Percentiles rank a stretch among this genome's conserved stretches.
Conservation (phyloP, 306 rosid species). For the Cucumis hystrix region DNA sequence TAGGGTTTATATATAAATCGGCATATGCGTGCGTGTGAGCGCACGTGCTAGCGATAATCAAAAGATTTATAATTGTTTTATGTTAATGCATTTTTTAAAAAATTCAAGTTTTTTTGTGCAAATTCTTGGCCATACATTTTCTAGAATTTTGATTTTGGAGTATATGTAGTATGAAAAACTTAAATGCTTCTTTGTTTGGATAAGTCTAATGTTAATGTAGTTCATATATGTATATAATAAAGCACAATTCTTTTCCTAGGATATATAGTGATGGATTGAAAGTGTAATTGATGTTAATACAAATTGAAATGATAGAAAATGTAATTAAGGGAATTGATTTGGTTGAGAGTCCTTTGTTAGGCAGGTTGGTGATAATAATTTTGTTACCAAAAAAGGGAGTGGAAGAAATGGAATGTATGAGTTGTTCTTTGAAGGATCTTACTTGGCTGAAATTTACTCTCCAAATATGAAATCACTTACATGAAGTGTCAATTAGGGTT, state of each 20-base stretch:
- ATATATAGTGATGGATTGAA: neutral
- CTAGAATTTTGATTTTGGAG: neutral
- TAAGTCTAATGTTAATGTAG: neutral
- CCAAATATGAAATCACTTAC: neutral
- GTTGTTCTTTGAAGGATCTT: neutral
- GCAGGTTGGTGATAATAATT: conserved; percentile 4
- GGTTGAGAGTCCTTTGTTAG: neutral
- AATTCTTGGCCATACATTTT: neutral
- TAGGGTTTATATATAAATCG: conserved; percentile 7
- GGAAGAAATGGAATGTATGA: conserved; percentile 5
- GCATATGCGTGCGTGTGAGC: neutral
- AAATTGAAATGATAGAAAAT: neutral
- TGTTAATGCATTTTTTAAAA: neutral
- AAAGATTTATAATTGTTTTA: neutral
- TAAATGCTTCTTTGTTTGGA: neutral
- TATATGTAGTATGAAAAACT: neutral
- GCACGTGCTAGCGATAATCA: neutral
- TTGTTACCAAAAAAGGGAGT: neutral
- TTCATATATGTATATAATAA: neutral
- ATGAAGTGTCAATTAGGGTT: neutral
- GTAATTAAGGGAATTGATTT: neutral
- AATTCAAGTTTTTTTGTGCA: neutral
- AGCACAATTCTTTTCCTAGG: neutral
- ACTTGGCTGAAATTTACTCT: neutral
- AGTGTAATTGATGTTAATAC: neutral